phyloP scores from a whole-genome alignment of 306 rosid species.

The Lathyrus tuberosus region DNA sequence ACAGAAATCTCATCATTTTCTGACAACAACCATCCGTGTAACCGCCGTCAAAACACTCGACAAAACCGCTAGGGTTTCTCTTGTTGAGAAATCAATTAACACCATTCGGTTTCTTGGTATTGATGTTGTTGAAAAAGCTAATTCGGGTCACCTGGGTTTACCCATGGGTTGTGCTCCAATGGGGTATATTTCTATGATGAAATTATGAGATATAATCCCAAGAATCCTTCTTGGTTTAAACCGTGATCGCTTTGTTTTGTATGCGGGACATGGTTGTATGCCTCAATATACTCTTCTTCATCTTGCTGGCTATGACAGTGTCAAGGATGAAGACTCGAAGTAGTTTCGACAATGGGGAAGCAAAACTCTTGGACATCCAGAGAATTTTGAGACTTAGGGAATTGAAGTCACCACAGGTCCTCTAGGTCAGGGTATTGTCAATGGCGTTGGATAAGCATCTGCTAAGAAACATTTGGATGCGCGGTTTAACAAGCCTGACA shows the following conservation, averaged over 20 bases:
- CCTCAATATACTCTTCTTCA: conserved; percentile 96
- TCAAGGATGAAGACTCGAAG: conserved; percentile 85
- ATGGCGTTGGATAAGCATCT: conserved; percentile 16
- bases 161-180: conserved; percentile 99
- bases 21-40: conserved; percentile 39
- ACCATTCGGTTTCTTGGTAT: conserved; percentile 86
- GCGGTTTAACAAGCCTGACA: too few species aligned
- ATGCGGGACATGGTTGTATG: conserved; percentile 99
- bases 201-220: conserved; percentile 90
- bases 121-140: conserved; percentile 96
- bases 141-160: conserved; percentile 95
- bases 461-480: too few species aligned
- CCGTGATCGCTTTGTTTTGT: conserved; percentile 84
- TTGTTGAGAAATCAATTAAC: conserved; percentile 86
- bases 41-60: conserved; percentile 76
- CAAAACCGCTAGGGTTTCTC: conserved; percentile 70
- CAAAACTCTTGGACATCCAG: conserved; percentile 94
- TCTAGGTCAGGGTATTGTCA: conserved; percentile 48
- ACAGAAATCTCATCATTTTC: too few species aligned
- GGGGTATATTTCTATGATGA: conserved; percentile 96
- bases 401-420: conserved; percentile 99
- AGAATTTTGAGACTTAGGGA: conserved; percentile 94
- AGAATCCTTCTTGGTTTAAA: conserved; percentile 93
- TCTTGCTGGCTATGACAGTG: conserved; percentile 91
- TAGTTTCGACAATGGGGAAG: conserved; percentile 89